phyloP scores from a whole-genome alignment of 1,139 yeast genomes.

The Eremothecium cymbalariae region DNA sequence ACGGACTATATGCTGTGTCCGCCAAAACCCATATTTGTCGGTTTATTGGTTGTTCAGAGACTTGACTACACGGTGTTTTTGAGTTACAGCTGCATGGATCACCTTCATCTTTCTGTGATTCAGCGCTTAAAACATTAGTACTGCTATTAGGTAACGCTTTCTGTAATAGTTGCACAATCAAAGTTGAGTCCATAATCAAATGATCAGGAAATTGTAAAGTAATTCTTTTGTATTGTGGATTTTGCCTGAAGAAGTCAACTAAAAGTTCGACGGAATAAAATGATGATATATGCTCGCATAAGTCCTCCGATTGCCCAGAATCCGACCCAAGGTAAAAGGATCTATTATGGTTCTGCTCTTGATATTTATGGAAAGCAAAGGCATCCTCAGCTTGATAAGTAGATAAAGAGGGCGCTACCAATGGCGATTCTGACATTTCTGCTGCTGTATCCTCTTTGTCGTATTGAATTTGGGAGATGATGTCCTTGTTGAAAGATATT shows the following conservation, averaged over 20 bases:
- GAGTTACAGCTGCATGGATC: conserved; percentile 22
- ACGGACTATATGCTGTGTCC: conserved; percentile 90
- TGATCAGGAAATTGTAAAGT: conserved; percentile 89
- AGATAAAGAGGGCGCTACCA: conserved; percentile 51
- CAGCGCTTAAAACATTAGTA: conserved; percentile 4
- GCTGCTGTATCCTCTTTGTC: background rate
- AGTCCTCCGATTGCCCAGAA: conserved; percentile 20
- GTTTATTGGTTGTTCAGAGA: conserved; percentile 3
- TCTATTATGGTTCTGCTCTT: conserved; percentile 31
- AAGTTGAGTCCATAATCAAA: conserved; percentile 69
- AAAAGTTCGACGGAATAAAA: conserved; percentile 50
- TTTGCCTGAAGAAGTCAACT: conserved; percentile 33
- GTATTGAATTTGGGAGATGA: background rate
- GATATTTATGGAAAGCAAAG: conserved; percentile 39
- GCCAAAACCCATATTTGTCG: conserved; percentile 67
- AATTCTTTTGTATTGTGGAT: conserved; percentile 40
- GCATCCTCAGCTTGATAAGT: conserved; percentile 49
- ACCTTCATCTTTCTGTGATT: conserved; percentile 13
- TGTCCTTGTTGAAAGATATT: too few species aligned
- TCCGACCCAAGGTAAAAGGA: conserved; percentile 34
- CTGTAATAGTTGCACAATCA: conserved; percentile 45
- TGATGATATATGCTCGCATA: conserved; percentile 33
- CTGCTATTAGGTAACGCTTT: conserved; percentile 16
- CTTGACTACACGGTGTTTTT: background rate
- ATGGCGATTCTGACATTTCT: conserved; percentile 7